A percentile compares a stretch with the other conserved stretches of the same genome.
Evolutionary conservation across 495 filamentous ascomycete genomes (phyloP).

Genomic region (Bombardia bombarda): DNA sequence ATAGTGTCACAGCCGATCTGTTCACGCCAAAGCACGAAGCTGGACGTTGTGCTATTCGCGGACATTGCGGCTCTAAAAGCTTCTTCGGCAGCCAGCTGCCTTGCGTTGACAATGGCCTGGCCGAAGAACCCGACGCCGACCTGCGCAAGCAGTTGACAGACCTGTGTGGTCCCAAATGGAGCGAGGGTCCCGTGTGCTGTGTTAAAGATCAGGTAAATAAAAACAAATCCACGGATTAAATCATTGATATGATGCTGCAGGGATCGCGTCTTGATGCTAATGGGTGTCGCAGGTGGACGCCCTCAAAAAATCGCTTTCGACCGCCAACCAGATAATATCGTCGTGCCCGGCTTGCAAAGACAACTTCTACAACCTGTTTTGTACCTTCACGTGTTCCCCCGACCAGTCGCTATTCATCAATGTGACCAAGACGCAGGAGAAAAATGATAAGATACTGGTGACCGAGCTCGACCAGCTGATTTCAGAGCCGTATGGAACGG

Average conservation of each 20-base stretch:
- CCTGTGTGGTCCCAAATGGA: constrained; percentile 83
- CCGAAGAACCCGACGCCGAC: constrained; percentile 59
- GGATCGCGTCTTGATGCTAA: no score
- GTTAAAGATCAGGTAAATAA: constrained; percentile 74
- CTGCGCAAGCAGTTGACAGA: constrained; percentile 69
- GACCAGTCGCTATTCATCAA: constrained; percentile 95
- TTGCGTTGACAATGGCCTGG: constrained; percentile 86
- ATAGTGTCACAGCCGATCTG: constrained; percentile 20
- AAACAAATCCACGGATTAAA: no score
- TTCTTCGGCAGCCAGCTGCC: constrained; percentile 83
- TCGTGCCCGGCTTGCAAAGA: constrained; percentile 92
- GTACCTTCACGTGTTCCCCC: constrained; percentile 94
- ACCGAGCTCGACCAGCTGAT: constrained; percentile 88
- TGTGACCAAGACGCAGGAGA: constrained; percentile 65
- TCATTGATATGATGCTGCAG: no score
- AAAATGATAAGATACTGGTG: constrained; percentile 63
- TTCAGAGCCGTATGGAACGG: constrained; percentile 74
- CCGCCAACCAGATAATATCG: constrained; percentile 80
- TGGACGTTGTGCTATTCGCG: constrained; percentile 85
- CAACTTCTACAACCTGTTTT: constrained; percentile 97
- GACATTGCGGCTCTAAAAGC: constrained; percentile 81
- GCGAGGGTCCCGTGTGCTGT: constrained; percentile 76
- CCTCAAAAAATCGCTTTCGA: constrained; percentile 71
- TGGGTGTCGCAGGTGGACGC: constrained; percentile 54
- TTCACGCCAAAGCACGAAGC: constrained; percentile 66